Evolutionary conservation across 2,329 filamentous ascomycete species (phyloP), one percentile per base, ranked within the genome.

Genomic region (Arachnomyces sp.): DNA sequence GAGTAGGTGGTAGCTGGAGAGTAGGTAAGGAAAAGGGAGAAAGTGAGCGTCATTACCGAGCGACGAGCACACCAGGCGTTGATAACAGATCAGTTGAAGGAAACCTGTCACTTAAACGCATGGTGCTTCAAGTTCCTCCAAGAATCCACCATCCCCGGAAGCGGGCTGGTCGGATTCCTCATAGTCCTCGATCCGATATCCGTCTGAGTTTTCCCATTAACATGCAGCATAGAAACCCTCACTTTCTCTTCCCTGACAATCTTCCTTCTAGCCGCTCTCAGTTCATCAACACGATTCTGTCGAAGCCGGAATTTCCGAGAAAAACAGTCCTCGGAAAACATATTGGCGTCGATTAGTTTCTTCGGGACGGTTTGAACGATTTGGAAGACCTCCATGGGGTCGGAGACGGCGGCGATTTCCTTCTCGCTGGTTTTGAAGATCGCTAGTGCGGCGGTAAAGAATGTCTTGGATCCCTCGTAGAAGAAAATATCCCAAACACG

Each of bases 401-500:
- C 89, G 12, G 72, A 74, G 8, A 94, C 81, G 7, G 77, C 76
- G 52, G 81, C 78, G 54, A 96, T 92, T 50, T 92, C 82, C 4
- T 67, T 59, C 64, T 95, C 88, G 47, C 85, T 87, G 1, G 83
- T 71, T 63, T 94, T 94, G 74, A 96, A 94, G 45, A 95, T 84
- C 25, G 87, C 82, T 31, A 96, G 70, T 0, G 90, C 87, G 43
- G 94, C 85, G 35, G 89, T 84, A 67, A 95, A 96, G 5, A 96
- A 76, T 0, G 88, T 94, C 60, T 92, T 93, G 36, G 84, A 88
- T 3, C 90, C 90, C 63, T 96, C 90, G 61, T 93, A 94, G 60
- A 95, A 94, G 57, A 96, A 89, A 1, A 87, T 79, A 53, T 96
- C 90, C 90, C 90, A 96, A 1, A 95, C 86, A 6, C 90, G 82